These are phyloP conservation scores for Martensiomyces pterosporus DNA, from an alignment of 192 early-diverging fungal genomes.

Conservation along the genomic window DNA sequence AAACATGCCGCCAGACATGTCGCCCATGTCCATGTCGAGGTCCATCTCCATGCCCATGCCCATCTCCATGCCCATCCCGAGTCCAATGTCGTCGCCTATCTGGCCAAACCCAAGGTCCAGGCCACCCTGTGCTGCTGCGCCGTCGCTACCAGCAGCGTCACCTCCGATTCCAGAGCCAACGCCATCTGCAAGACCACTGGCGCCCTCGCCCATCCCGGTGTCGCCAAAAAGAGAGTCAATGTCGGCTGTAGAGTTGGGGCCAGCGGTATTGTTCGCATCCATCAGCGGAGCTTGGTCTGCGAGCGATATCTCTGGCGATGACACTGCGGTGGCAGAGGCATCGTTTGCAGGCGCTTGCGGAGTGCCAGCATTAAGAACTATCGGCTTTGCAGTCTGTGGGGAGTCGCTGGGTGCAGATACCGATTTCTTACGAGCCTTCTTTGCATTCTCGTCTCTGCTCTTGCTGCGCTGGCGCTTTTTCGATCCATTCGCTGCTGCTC, in stretches of 20 bases:
- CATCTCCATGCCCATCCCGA: constrained; percentile 37
- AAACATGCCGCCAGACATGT: constrained; percentile 36
- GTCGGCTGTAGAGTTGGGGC: constrained; percentile 9
- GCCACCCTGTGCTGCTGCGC: constrained; percentile 20
- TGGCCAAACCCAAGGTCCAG: constrained; percentile 23
- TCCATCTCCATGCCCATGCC: constrained; percentile 12
- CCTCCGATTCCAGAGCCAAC: too few species aligned
- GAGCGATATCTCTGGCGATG: too few species aligned
- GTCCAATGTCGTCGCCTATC: constrained; percentile 19
- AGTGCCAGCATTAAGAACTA: too few species aligned
- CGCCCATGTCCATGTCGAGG: constrained; percentile 29
- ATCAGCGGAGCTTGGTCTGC: too few species aligned
- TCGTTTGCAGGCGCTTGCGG: too few species aligned
- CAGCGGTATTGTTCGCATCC: neutral
- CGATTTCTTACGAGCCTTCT: constrained; percentile 33
- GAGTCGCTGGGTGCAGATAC: neutral
- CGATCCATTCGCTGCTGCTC: constrained; percentile 11
- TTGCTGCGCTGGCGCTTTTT: constrained; percentile 47
- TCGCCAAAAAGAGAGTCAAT: constrained; percentile 43
- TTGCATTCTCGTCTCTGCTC: constrained; percentile 17
- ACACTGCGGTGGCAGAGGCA: too few species aligned
- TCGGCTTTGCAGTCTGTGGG: too few species aligned
- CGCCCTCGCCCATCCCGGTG: constrained; percentile 6
- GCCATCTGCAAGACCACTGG: neutral
- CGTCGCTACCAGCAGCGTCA: constrained; percentile 6